phyloP scores from a whole-genome alignment of 441 rosid species.

The Melastoma candidum region DNA sequence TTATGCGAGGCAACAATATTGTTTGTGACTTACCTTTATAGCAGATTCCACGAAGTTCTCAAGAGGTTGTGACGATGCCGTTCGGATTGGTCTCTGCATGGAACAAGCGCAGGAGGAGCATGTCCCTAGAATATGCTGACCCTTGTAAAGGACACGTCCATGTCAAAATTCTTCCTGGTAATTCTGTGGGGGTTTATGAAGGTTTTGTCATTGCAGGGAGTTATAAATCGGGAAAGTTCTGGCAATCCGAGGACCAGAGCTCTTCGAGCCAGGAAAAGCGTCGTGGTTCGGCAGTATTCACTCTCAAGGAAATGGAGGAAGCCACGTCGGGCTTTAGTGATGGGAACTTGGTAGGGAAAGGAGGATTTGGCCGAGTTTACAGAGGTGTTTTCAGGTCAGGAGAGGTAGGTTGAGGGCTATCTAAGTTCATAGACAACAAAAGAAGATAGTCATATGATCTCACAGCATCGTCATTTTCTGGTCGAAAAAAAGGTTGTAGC shows the following conservation, averaged over 20 bases:
- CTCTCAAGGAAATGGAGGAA: slow-evolving; percentile 85
- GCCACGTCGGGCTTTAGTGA: slow-evolving; percentile 74
- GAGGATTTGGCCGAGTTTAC: slow-evolving; percentile 91
- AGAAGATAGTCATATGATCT: no score
- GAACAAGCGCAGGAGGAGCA: slow-evolving; percentile 90
- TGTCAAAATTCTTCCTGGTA: slow-evolving; percentile 13
- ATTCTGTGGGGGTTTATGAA: slow-evolving; percentile 9
- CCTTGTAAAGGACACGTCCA: slow-evolving; percentile 46
- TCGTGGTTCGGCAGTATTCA: slow-evolving; percentile 66
- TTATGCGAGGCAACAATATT: no score
- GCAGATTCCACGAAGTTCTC: no score
- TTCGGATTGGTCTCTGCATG: slow-evolving; percentile 76
- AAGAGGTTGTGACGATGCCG: slow-evolving; percentile 34
- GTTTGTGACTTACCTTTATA: no score
- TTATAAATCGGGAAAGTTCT: slow-evolving; percentile 55
- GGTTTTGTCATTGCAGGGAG: slow-evolving; percentile 41
- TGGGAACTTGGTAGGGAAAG: slow-evolving; percentile 63
- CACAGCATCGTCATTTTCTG: slow-evolving; percentile 1
- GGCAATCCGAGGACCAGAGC: slow-evolving; percentile 58
- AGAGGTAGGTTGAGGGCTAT: slow-evolving; percentile 36
- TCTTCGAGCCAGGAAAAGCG: slow-evolving; percentile 38
- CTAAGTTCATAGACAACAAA: no score
- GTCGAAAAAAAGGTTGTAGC: slow-evolving; percentile 60
- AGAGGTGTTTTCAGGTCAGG: slow-evolving; percentile 74
- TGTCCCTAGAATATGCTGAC: slow-evolving; percentile 56